phyloP scores from a whole-genome alignment of 2,329 filamentous ascomycete genomes.

The Claviceps spartinae region DNA sequence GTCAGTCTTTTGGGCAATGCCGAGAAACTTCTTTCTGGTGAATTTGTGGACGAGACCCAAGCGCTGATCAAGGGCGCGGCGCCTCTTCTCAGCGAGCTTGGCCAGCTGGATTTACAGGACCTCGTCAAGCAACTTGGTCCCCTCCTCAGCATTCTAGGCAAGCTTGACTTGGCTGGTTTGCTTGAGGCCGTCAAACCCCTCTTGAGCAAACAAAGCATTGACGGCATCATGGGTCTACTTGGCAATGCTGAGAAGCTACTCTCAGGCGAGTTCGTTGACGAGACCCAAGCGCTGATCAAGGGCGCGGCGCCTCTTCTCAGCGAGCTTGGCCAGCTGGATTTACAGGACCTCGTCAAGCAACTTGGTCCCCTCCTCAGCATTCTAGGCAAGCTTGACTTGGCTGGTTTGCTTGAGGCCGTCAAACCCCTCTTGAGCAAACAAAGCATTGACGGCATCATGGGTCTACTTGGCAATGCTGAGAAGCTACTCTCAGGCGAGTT shows the following conservation, averaged over 20 bases:
- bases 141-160: constrained; percentile 17
- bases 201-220: constrained; percentile 15
- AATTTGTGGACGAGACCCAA: constrained; percentile 20
- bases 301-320: constrained; percentile 19
- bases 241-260: constrained; percentile 17
- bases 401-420: constrained; percentile 15
- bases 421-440: constrained; percentile 15
- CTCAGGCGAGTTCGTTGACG: constrained; percentile 16
- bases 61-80: constrained; percentile 20
- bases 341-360: constrained; percentile 14
- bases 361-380: constrained; percentile 18
- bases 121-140: constrained; percentile 16
- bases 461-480: constrained; percentile 18
- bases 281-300: constrained; percentile 17
- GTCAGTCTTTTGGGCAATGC: constrained; percentile 22
- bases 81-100: constrained; percentile 12
- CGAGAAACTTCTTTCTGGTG: constrained; percentile 16
- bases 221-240: constrained; percentile 18
- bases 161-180: constrained; percentile 20
- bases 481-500: constrained; percentile 15
- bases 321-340: constrained; percentile 9
- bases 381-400: constrained; percentile 19
- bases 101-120: constrained; percentile 13
- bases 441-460: constrained; percentile 18
- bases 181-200: constrained; percentile 15